Evolutionary conservation across 768 basidiomycete species (phyloP).

Genomic region (Mycena vitilis): DNA sequence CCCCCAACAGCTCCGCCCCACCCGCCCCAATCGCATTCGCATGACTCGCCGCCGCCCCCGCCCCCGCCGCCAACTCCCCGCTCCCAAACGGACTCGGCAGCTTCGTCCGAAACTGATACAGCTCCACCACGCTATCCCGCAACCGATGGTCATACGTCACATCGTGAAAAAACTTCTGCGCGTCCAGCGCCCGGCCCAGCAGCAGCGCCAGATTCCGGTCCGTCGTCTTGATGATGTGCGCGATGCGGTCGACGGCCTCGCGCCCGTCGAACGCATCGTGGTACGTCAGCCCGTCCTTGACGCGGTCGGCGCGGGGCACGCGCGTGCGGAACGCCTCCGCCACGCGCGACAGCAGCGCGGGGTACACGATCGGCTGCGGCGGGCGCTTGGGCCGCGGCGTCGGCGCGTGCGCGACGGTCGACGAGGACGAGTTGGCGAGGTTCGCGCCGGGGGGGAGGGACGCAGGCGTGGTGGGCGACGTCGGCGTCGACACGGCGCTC

Average conservation of each 20-base stretch:
- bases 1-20: constrained; percentile 36
- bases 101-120: constrained; percentile 93
- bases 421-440: constrained; percentile 23
- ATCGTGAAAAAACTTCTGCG: constrained; percentile 99
- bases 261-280: constrained; percentile 97
- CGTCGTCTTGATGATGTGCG: constrained; percentile 98
- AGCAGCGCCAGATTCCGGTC: constrained; percentile 96
- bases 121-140: constrained; percentile 86
- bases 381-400: constrained; percentile 53
- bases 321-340: constrained; percentile 93
- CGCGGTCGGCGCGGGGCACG: constrained; percentile 77
- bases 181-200: constrained; percentile 94
- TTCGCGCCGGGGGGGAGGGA: constrained; percentile 47
- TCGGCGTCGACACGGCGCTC: constrained; percentile 70
- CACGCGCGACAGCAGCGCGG: constrained; percentile 94
- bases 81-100: constrained; percentile 88
- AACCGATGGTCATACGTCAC: constrained; percentile 98
- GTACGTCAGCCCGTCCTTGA: constrained; percentile 97
- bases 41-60: constrained; percentile 27
- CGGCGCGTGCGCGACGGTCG: constrained; percentile 33
- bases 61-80: constrained; percentile 65
- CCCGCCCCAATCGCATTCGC: constrained; percentile 36
- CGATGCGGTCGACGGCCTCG: constrained; percentile 96
- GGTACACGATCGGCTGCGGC: constrained; percentile 81
- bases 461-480: constrained; percentile 51